Percentiles rank a stretch among this genome's conserved stretches.
These are phyloP conservation scores for Trichoderma sp. DNA, from an alignment of 2,329 filamentous ascomycete genomes.

Conservation along the genomic window DNA sequence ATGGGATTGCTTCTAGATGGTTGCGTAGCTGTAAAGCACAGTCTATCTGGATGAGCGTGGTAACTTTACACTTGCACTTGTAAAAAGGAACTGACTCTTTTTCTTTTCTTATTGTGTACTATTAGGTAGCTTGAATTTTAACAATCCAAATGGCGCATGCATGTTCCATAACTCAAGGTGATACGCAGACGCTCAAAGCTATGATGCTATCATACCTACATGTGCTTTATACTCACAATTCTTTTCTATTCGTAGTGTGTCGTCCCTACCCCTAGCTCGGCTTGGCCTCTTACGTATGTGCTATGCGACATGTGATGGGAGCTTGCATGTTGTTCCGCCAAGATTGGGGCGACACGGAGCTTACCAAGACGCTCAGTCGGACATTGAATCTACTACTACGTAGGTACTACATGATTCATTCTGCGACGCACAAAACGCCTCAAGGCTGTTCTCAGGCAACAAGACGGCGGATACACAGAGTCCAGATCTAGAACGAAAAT, in stretches of 20 bases:
- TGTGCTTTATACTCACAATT: not conserved
- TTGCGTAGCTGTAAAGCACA: constrained; percentile 2
- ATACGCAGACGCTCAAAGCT: not conserved
- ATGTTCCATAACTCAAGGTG: not conserved
- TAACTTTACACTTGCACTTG: not conserved
- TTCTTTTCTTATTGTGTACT: not conserved
- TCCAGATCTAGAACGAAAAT: not conserved
- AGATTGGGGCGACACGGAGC: not conserved
- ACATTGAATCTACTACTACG: not conserved
- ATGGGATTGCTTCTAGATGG: constrained; percentile 15
- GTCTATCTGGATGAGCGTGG: not conserved
- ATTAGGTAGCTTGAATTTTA: not conserved
- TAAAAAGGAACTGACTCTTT: not conserved
- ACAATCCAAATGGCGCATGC: not conserved
- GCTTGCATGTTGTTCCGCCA: not conserved
- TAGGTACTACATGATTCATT: not conserved
- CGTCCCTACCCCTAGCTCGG: not conserved
- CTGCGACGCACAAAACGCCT: constrained; percentile 2
- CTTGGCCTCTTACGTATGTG: not conserved
- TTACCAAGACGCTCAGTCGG: not conserved
- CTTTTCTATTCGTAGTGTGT: too few species aligned
- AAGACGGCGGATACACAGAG: not conserved
- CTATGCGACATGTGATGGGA: not conserved
- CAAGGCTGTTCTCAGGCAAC: not conserved
- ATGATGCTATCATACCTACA: not conserved